Evolutionary conservation across 2,329 filamentous ascomycete genomes (phyloP).

Genomic region (Achaetomium macrosporum): DNA sequence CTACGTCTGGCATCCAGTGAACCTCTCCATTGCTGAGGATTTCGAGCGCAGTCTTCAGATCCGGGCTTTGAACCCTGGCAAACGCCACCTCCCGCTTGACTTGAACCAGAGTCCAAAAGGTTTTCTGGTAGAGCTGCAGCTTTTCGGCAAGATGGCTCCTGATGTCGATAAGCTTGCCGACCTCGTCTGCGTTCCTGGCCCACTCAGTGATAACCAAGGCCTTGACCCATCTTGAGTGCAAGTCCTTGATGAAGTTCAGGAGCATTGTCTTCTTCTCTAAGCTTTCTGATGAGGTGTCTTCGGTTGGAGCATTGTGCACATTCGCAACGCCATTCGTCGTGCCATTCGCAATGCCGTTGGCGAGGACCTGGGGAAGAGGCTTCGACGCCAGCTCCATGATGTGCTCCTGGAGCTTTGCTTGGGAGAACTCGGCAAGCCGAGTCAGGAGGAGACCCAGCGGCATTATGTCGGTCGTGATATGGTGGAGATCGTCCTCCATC

Average conservation of each 20-base stretch:
- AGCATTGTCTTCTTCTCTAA: conserved; percentile 69
- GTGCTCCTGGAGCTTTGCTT: conserved; percentile 67
- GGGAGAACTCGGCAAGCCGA: conserved; percentile 76
- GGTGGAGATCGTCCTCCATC: conserved; percentile 57
- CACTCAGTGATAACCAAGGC: conserved; percentile 85
- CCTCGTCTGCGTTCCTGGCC: conserved; percentile 71
- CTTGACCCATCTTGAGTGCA: conserved; percentile 88
- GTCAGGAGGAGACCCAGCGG: conserved; percentile 69
- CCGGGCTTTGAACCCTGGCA: conserved; percentile 79
- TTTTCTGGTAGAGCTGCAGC: conserved; percentile 52
- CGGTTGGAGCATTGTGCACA: conserved; percentile 29
- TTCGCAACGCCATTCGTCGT: background rate
- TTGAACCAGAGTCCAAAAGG: conserved; percentile 59
- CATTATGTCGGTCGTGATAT: conserved; percentile 71
- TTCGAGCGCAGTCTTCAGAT: conserved; percentile 83
- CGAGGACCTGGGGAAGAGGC: conserved; percentile 47
- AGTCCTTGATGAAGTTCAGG: conserved; percentile 70
- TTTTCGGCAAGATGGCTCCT: conserved; percentile 66
- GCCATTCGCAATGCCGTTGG: conserved; percentile 44
- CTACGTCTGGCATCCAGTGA: conserved; percentile 71
- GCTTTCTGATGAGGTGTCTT: conserved; percentile 60
- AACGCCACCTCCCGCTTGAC: conserved; percentile 67
- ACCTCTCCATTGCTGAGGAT: conserved; percentile 73
- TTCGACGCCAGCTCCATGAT: conserved; percentile 66
- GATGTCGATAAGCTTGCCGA: conserved; percentile 84